These are phyloP conservation scores for Penicillium canariense DNA, from an alignment of 495 filamentous ascomycete species.

Conservation along the genomic window DNA sequence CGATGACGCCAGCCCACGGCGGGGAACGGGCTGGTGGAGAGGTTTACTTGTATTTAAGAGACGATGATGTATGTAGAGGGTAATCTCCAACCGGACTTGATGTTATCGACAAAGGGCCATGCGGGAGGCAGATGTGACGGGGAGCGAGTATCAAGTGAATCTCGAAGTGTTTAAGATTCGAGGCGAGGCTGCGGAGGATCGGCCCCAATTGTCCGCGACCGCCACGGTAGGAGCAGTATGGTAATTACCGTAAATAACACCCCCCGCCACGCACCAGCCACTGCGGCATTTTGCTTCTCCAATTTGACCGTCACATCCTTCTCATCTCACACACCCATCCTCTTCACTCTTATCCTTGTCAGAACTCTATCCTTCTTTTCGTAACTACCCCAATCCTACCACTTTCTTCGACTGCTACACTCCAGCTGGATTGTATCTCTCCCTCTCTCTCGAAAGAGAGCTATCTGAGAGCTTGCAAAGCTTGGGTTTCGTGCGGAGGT, in stretches of 20 bases:
- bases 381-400: slow-evolving; percentile 1
- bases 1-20: slow-evolving; percentile 6
- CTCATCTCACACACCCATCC: background rate
- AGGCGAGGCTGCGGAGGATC: background rate
- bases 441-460: slow-evolving; percentile 46
- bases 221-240: background rate
- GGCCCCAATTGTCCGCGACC: too few relatives aligned
- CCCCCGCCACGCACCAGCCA: slow-evolving; percentile 20
- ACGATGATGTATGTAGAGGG: background rate
- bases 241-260: background rate
- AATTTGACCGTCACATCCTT: slow-evolving; percentile 7
- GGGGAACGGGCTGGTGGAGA: background rate
- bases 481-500: slow-evolving; percentile 34
- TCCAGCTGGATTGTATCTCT: slow-evolving; percentile 16
- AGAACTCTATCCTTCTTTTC: slow-evolving; percentile 12
- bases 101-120: slow-evolving; percentile 1
- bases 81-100: too few relatives aligned
- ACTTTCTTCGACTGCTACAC: background rate
- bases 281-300: slow-evolving; percentile 21
- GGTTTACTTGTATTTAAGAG: background rate
- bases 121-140: background rate
- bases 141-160: background rate
- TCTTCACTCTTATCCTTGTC: slow-evolving; percentile 20
- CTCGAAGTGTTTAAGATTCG: background rate
- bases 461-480: slow-evolving; percentile 25